These are phyloP conservation scores for Termitomyces bulborhizus DNA, from an alignment of 768 basidiomycete genomes.

Conservation along the genomic window DNA sequence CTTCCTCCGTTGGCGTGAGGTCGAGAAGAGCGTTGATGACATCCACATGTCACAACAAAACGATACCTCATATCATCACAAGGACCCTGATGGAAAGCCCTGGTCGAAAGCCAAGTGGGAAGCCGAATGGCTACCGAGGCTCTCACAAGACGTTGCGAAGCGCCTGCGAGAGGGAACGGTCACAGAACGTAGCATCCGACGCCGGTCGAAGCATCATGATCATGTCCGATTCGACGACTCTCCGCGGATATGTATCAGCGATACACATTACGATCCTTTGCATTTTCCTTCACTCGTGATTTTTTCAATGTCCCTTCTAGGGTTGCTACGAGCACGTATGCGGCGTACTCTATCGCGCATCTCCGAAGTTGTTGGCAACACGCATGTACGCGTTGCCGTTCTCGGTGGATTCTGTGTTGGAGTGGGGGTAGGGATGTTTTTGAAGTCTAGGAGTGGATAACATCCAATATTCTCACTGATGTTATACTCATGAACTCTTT, in stretches of 20 bases:
- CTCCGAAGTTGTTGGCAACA: constrained; percentile 18
- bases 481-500: background rate
- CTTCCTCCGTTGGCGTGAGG: constrained; percentile 68
- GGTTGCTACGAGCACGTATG: constrained; percentile 31
- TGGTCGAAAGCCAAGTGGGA: constrained; percentile 69
- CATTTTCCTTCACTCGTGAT: constrained; percentile 59
- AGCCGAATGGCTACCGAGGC: constrained; percentile 50
- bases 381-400: constrained; percentile 25
- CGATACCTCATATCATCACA: constrained; percentile 14
- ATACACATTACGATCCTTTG: constrained; percentile 47
- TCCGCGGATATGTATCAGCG: constrained; percentile 4
- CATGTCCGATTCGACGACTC: constrained; percentile 1
- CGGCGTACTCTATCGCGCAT: constrained; percentile 18
- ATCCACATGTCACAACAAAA: constrained; percentile 26
- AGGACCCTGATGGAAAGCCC: constrained; percentile 12
- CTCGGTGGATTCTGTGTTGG: constrained; percentile 35
- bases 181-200: constrained; percentile 13
- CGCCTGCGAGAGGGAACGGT: constrained; percentile 36
- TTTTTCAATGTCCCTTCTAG: constrained; percentile 56
- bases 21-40: constrained; percentile 48
- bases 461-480: background rate
- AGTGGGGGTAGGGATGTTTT: constrained; percentile 26
- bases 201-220: background rate
- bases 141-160: constrained; percentile 58
- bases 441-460: constrained; percentile 3